phyloP scores from a whole-genome alignment of 1,139 yeast genomes.

The Blastobotrys apis region DNA sequence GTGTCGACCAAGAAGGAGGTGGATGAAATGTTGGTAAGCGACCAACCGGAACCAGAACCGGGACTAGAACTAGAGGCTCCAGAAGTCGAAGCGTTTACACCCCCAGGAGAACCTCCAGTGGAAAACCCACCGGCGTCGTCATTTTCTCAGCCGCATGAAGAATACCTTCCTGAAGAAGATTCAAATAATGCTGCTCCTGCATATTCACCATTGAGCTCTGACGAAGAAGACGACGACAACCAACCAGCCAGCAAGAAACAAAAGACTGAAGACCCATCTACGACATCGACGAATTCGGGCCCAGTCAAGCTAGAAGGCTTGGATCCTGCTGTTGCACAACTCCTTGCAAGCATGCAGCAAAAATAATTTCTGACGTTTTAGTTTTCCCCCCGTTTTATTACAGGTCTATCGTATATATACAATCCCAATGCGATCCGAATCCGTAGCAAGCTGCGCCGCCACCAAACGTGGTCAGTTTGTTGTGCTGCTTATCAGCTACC shows the following conservation, averaged over 20 bases:
- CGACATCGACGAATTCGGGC: constrained; percentile 7
- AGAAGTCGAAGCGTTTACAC: constrained; percentile 15
- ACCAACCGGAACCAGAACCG: constrained; percentile 27
- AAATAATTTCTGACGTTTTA: neutral
- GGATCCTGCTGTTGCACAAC: constrained; percentile 33
- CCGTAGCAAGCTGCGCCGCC: constrained; percentile 88
- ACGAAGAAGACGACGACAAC: constrained; percentile 34
- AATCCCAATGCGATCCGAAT: constrained; percentile 68
- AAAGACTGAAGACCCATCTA: constrained; percentile 16
- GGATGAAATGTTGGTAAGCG: constrained; percentile 39
- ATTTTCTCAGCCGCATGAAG: constrained; percentile 4
- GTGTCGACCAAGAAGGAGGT: constrained; percentile 45
- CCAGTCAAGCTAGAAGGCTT: constrained; percentile 25
- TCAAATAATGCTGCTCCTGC: constrained; percentile 40
- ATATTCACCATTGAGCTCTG: constrained; percentile 36
- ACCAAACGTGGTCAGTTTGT: constrained; percentile 42
- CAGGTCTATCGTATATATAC: constrained; percentile 15
- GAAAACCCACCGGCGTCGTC: constrained; percentile 6
- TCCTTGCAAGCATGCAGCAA: constrained; percentile 25
- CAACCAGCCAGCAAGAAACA: constrained; percentile 31
- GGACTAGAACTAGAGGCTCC: constrained; percentile 6
- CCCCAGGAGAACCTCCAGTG: constrained; percentile 17
- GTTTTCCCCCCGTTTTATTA: neutral
- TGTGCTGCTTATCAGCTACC: constrained; percentile 18
- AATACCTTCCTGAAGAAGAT: constrained; percentile 24